Percentiles rank a stretch among this genome's conserved stretches.
Conservation (phyloP, 208 protist species). For the Acanthamoeba triangularis region DNA sequence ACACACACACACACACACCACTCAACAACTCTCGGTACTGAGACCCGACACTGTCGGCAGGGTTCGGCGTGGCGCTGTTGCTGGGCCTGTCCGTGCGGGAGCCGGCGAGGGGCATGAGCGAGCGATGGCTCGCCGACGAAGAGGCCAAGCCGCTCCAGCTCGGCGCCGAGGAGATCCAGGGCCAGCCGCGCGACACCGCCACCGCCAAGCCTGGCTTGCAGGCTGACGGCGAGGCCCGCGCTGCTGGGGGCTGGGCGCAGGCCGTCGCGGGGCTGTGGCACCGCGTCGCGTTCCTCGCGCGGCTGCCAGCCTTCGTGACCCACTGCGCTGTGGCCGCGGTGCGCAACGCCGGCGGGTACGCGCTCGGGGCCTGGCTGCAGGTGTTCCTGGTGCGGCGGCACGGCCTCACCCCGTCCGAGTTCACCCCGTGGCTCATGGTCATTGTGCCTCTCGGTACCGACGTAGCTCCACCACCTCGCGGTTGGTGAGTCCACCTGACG, state of each 20-base stretch:
- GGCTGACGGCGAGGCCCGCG: background rate
- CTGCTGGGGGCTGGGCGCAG: background rate
- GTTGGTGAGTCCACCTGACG: background rate
- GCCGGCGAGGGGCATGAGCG: background rate
- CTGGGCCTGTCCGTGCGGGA: background rate
- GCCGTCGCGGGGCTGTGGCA: background rate
- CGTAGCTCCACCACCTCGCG: no score
- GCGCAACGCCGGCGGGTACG: background rate
- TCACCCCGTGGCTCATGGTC: conserved; percentile 9
- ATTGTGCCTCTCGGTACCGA: conserved; percentile 4
- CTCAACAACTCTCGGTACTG: no score
- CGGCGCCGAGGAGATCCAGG: no score
- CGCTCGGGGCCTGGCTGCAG: conserved; percentile 31
- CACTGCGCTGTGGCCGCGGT: background rate
- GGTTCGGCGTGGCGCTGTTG: background rate
- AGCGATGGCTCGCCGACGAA: background rate
- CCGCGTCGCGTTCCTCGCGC: background rate
- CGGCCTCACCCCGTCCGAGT: conserved; percentile 1
- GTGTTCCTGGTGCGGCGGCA: conserved; percentile 23
- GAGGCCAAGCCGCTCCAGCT: background rate
- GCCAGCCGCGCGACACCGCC: background rate
- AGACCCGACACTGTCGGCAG: background rate
- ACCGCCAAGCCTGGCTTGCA: no score
- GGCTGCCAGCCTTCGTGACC: background rate
- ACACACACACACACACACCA: no score